phyloP scores from a whole-genome alignment of 768 basidiomycete species.

The Lentinula raphanica region DNA sequence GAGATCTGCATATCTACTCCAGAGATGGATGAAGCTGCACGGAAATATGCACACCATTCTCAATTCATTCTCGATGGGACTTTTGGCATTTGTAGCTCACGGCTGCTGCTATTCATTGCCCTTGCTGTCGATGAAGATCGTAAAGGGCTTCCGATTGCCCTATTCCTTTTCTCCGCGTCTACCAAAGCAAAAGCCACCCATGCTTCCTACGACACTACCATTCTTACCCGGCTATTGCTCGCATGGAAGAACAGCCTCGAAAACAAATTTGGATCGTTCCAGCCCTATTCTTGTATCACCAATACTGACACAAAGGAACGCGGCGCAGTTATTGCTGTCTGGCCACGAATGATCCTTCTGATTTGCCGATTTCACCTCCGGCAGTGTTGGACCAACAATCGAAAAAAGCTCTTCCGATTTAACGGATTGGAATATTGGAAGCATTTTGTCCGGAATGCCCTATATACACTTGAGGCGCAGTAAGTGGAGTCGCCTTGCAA shows the following conservation, averaged over 20 bases:
- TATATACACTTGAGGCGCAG: not conserved
- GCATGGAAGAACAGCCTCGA: constrained; percentile 18
- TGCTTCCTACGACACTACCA: constrained; percentile 23
- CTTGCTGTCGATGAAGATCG: constrained; percentile 22
- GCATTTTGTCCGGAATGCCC: not conserved
- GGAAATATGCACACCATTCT: constrained; percentile 16
- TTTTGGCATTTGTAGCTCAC: constrained; percentile 15
- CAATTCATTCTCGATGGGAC: constrained; percentile 19
- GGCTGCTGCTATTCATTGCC: constrained; percentile 26
- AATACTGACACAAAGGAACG: no score
- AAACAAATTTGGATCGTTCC: constrained; percentile 13
- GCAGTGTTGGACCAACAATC: constrained; percentile 30
- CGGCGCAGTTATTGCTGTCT: constrained; percentile 24
- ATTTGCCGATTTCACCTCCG: constrained; percentile 34
- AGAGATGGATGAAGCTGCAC: constrained; percentile 19
- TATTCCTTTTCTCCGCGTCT: constrained; percentile 29
- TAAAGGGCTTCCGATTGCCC: constrained; percentile 25
- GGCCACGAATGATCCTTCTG: constrained; percentile 23
- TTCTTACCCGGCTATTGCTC: constrained; percentile 17
- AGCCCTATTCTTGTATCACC: constrained; percentile 22
- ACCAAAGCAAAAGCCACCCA: constrained; percentile 19
- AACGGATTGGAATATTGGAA: not conserved
- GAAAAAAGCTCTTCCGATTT: constrained; percentile 10
- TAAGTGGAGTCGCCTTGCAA: not conserved
- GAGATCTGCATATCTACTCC: constrained; percentile 26